Percentiles rank a stretch among this genome's conserved stretches.
Conservation (phyloP, 2,329 filamentous ascomycete genomes). For the Coniosporium uncinatum region DNA sequence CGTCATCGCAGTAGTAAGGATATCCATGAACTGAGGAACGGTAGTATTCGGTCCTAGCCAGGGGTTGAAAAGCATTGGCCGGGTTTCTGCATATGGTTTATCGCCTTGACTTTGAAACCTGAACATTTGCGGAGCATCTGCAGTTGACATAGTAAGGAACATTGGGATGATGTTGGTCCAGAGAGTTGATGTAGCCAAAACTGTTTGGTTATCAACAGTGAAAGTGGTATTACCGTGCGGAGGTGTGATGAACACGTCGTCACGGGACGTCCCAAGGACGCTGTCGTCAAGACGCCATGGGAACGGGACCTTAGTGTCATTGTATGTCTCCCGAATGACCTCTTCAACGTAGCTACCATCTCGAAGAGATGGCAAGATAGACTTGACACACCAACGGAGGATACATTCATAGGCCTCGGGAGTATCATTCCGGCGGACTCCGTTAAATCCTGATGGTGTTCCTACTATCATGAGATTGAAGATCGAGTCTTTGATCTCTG, state of each 20-base stretch:
- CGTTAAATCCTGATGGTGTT: neutral
- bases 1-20: neutral
- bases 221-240: neutral
- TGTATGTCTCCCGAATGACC: neutral
- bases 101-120: neutral
- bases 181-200: neutral
- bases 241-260: too few relatives aligned
- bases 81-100: neutral
- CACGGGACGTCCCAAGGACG: neutral
- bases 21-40: neutral
- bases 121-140: neutral
- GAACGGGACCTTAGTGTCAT: neutral
- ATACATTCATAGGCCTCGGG: slow-evolving; percentile 4
- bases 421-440: neutral
- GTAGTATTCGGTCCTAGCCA: neutral
- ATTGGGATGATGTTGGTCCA: neutral
- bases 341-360: neutral
- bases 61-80: neutral
- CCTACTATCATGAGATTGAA: neutral
- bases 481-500: neutral
- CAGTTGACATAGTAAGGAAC: neutral
- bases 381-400: slow-evolving; percentile 12
- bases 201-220: neutral
- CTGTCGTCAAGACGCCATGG: neutral
- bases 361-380: slow-evolving; percentile 12